These are phyloP conservation scores for Hansfordia pulvinata DNA, from an alignment of 2,329 filamentous ascomycete species.

Conservation along the genomic window DNA sequence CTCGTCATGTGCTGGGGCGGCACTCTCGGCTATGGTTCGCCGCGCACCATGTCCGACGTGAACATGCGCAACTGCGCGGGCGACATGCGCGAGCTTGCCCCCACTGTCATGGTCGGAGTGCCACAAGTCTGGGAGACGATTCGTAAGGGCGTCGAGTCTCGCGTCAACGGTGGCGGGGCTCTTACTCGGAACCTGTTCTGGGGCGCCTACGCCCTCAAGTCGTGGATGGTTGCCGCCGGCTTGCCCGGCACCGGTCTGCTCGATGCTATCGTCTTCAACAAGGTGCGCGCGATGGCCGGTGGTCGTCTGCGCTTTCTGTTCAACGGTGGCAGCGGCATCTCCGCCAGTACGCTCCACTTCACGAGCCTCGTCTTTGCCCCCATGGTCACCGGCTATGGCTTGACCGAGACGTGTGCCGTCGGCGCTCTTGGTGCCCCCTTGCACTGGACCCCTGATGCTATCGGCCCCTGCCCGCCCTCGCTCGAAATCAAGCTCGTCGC, in stretches of 20 bases:
- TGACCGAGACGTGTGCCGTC: constrained; percentile 86
- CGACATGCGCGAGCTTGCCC: constrained; percentile 84
- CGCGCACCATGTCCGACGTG: constrained; percentile 73
- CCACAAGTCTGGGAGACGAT: constrained; percentile 96
- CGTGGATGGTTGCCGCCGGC: constrained; percentile 40
- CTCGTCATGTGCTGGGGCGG: constrained; percentile 79
- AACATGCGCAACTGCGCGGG: constrained; percentile 84
- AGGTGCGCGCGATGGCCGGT: constrained; percentile 82
- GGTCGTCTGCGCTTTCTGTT: constrained; percentile 79
- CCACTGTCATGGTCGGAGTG: constrained; percentile 84
- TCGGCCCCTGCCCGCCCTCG: constrained; percentile 65
- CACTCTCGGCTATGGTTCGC: constrained; percentile 85
- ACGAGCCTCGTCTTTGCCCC: constrained; percentile 85
- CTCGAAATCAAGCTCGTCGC: constrained; percentile 89
- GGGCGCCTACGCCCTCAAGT: constrained; percentile 46
- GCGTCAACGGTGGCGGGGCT: constrained; percentile 59
- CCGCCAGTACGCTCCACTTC: constrained; percentile 79
- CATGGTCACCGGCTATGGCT: constrained; percentile 87
- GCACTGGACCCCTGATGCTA: constrained; percentile 64
- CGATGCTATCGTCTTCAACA: constrained; percentile 78
- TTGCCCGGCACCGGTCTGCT: constrained; percentile 57
- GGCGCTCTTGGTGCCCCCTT: constrained; percentile 73
- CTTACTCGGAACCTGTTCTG: constrained; percentile 69
- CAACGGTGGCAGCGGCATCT: constrained; percentile 87
- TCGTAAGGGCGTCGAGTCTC: constrained; percentile 79